Percentiles rank a stretch among this genome's conserved stretches.
phyloP scores from a whole-genome alignment of 768 basidiomycete species.

The Lactarius psammicola region DNA sequence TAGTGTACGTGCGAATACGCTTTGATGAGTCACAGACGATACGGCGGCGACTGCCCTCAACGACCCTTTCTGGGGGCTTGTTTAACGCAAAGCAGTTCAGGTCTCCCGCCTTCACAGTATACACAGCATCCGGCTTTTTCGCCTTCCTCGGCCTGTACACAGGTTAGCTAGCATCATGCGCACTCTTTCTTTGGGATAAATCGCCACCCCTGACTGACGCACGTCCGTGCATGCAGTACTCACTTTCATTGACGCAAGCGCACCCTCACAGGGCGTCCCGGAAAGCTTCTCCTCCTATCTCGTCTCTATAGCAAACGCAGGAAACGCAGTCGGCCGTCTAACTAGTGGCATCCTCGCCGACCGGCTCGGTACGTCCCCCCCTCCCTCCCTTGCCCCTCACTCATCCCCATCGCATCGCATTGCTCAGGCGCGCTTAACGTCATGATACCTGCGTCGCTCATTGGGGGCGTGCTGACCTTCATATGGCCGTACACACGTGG shows the following conservation, averaged over 20 bases:
- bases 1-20: not conserved
- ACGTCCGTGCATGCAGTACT: no score
- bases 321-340: conserved; percentile 61
- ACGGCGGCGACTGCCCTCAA: conserved; percentile 52
- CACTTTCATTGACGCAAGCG: conserved; percentile 64
- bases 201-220: not conserved
- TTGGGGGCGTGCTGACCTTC: conserved; percentile 59
- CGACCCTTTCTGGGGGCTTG: conserved; percentile 53
- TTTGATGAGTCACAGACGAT: conserved; percentile 33
- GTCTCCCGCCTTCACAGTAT: conserved; percentile 52
- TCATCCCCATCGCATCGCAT: not conserved
- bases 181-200: not conserved
- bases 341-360: conserved; percentile 55
- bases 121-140: conserved; percentile 54
- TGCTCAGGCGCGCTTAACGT: conserved; percentile 62
- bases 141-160: conserved; percentile 69
- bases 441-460: conserved; percentile 59
- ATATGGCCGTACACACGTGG: conserved; percentile 65
- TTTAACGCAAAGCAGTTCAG: conserved; percentile 59
- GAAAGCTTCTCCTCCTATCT: conserved; percentile 59
- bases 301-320: conserved; percentile 64
- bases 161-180: not conserved
- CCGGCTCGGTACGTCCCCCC: conserved; percentile 42
- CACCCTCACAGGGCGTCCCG: conserved; percentile 48
- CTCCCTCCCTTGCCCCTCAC: not conserved